These are phyloP conservation scores for Elaeis guineensis DNA, from an alignment of 176 grass and related monocot species.

Conservation along the genomic window DNA sequence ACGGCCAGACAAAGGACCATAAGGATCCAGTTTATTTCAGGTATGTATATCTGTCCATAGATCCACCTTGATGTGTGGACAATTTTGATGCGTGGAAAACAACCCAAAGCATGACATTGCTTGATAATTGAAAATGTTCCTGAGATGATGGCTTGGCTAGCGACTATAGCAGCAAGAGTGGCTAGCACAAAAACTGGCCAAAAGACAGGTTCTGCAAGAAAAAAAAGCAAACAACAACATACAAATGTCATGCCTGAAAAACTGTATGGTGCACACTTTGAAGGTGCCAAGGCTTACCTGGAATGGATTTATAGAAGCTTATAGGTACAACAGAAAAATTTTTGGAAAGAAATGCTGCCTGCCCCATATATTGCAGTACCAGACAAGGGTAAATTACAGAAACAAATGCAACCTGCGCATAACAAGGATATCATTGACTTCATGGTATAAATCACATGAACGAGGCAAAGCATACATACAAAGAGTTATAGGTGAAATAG, in stretches of 20 bases:
- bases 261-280: not conserved
- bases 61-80: constrained; percentile 82
- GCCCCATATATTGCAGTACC: constrained; percentile 73
- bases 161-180: constrained; percentile 64
- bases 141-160: constrained; percentile 68
- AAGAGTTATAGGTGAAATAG: no score
- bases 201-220: constrained; percentile 46
- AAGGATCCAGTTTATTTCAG: constrained; percentile 77
- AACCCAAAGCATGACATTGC: constrained; percentile 62
- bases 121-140: constrained; percentile 77
- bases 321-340: constrained; percentile 22
- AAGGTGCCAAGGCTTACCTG: constrained; percentile 35
- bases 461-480: no score
- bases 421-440: no score
- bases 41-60: constrained; percentile 75
- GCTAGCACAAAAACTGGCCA: constrained; percentile 70
- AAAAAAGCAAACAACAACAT: not conserved
- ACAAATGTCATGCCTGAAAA: not conserved
- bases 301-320: constrained; percentile 62
- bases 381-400: constrained; percentile 63
- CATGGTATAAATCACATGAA: no score
- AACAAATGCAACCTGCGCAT: constrained; percentile 49
- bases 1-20: constrained; percentile 66
- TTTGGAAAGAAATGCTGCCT: constrained; percentile 70
- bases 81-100: constrained; percentile 66